Percentiles rank a stretch among this genome's conserved stretches.
These are phyloP conservation scores for Rhododendron ferrugineum DNA, from an alignment of 148 eudicot species.

Conservation along the genomic window DNA sequence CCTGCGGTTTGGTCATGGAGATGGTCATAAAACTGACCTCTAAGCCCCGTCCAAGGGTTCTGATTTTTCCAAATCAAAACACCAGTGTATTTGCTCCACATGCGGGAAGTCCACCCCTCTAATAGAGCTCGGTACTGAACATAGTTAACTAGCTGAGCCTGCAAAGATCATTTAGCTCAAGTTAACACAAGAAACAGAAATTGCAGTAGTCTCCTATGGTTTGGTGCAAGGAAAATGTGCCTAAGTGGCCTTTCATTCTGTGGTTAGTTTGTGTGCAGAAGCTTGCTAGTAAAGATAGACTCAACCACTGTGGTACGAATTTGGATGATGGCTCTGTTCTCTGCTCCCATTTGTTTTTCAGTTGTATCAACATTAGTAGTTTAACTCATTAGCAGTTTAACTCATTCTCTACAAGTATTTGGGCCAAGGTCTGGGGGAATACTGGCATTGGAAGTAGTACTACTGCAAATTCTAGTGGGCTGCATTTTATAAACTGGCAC, in stretches of 20 bases:
- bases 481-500: neutral
- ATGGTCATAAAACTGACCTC: conserved; percentile 99
- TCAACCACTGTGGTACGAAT: neutral
- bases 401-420: neutral
- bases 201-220: neutral
- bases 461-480: neutral
- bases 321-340: neutral
- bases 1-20: conserved; percentile 96
- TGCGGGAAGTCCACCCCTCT: conserved; percentile 93
- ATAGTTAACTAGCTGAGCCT: conserved; percentile 97
- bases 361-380: neutral
- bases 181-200: conserved; percentile 15
- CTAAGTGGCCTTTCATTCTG: neutral
- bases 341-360: neutral
- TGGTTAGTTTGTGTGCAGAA: neutral
- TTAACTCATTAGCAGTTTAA: neutral
- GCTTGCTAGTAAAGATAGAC: neutral
- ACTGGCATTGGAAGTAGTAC: no score
- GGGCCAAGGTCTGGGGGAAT: neutral
- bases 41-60: conserved; percentile 97
- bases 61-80: conserved; percentile 95
- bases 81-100: conserved; percentile 98
- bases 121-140: conserved; percentile 88
- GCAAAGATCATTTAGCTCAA: conserved; percentile 15
- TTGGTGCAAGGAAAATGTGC: neutral